Percentiles rank a stretch among this genome's conserved stretches.
Evolutionary conservation across 768 basidiomycete genomes (phyloP).

Genomic region (Asterophora lycoperdoides): DNA sequence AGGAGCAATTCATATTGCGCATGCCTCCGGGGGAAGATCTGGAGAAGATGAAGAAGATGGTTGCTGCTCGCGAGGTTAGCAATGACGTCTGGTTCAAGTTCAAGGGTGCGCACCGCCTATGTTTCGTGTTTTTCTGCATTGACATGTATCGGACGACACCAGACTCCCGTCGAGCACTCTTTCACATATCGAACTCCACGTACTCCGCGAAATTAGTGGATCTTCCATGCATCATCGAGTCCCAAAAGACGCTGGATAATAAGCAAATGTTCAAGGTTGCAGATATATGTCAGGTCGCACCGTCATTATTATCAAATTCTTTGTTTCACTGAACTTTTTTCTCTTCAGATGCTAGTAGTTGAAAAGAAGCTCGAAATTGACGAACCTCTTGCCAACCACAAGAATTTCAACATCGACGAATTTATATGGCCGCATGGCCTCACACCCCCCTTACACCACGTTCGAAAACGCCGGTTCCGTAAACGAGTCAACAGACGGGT

Average conservation of each 20-base stretch:
- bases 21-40: conserved; percentile 84
- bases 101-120: conserved; percentile 55
- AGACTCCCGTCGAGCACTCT: conserved; percentile 90
- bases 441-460: conserved; percentile 88
- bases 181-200: conserved; percentile 75
- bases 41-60: conserved; percentile 77
- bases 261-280: conserved; percentile 99
- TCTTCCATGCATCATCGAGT: conserved; percentile 88
- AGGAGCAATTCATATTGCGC: conserved; percentile 93
- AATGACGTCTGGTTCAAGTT: conserved; percentile 98
- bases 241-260: conserved; percentile 93
- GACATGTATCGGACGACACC: conserved; percentile 8
- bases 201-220: conserved; percentile 95
- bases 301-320: background rate
- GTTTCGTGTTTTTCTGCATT: conserved; percentile 3
- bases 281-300: conserved; percentile 89
- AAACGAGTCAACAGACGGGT: conserved; percentile 84
- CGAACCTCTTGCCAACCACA: conserved; percentile 55
- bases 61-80: conserved; percentile 68
- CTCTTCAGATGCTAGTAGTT: conserved; percentile 82
- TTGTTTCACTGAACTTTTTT: conserved; percentile 4
- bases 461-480: conserved; percentile 87
- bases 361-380: conserved; percentile 72
- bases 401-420: conserved; percentile 85
- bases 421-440: conserved; percentile 98